Evolutionary conservation across 192 early-diverging fungal genomes (phyloP), one percentile per base, ranked within the genome.

Genomic region (Rhizoclosmatium globosum): DNA sequence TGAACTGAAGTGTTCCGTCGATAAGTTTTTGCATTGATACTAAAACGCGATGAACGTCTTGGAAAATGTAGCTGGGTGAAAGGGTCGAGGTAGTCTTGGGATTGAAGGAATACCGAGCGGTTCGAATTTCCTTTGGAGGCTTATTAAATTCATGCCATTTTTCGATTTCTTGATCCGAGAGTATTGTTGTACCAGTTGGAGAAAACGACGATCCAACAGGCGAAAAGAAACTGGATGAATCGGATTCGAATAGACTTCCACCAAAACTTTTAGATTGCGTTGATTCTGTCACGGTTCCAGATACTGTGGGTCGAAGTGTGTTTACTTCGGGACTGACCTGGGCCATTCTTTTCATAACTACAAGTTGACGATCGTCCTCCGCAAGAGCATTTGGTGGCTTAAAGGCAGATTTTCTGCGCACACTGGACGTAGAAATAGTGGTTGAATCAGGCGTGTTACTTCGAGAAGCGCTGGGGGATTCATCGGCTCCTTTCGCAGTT

Each of bases 21-120:
- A 73, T 64, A 15, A 78, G 39, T 42, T 79, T 48, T 44, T 62
- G 53, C 53, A 91, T 23, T 41, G 71, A 46, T 3, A 86, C 47
- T 48, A 91, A 75, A 45, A 82, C 90, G 7, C 86, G 84, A 65
- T 91, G 89, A 21, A 91, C 81, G 59, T 91, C 87, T 77, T 89
- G 89, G 74, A 91, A 91, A 15, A 91, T 85, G 53, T 66, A 67
- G 43, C 78, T 78, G 2, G 90, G 87, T 4, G 79, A 69, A 41
- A 83, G 70, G 3, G 84, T 71, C 43, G 89, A 87, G 3, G 89
- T 87, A 2, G 83, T 89, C 17, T 83, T 77, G 11, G 83, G 82
- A 56, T 82, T 81, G 72, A 91, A 84, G 19, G 78, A 77, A 67
- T 90, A 91, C n/a, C 87, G 81, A 31, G 89, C 85, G 11, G 86